These are phyloP conservation scores for Triticum monococcum DNA, from an alignment of 176 grass and related monocot species.

Conservation along the genomic window DNA sequence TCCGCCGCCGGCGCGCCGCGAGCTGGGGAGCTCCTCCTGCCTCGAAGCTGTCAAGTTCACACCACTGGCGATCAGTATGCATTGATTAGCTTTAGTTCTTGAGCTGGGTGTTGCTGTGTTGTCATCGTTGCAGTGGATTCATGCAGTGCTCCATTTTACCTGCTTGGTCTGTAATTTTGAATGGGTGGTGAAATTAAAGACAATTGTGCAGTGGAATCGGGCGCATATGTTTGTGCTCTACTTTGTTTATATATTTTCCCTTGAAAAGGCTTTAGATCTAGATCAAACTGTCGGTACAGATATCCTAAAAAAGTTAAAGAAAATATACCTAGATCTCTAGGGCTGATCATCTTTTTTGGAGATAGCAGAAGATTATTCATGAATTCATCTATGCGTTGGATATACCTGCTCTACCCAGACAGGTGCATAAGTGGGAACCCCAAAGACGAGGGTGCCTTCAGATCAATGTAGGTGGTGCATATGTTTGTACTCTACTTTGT, in stretches of 20 bases:
- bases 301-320: no score
- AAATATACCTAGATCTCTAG: no score
- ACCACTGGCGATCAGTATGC: constrained; percentile 47
- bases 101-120: background rate
- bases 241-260: no score
- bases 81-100: constrained; percentile 14
- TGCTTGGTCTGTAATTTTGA: constrained; percentile 22
- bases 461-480: no score
- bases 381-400: no score
- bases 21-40: constrained; percentile 34
- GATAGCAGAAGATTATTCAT: no score
- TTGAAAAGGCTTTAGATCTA: no score
- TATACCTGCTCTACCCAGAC: no score
- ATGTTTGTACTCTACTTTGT: constrained; percentile 10
- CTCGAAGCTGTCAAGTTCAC: constrained; percentile 28
- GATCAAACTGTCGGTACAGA: no score
- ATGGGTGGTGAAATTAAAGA: constrained; percentile 24
- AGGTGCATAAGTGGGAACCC: no score
- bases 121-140: background rate
- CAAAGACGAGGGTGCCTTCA: no score
- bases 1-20: constrained; percentile 36
- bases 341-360: no score
- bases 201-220: constrained; percentile 2
- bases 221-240: background rate
- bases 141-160: constrained; percentile 10